phyloP scores from a whole-genome alignment of 192 early-diverging fungal species.

The Backusella circina region DNA sequence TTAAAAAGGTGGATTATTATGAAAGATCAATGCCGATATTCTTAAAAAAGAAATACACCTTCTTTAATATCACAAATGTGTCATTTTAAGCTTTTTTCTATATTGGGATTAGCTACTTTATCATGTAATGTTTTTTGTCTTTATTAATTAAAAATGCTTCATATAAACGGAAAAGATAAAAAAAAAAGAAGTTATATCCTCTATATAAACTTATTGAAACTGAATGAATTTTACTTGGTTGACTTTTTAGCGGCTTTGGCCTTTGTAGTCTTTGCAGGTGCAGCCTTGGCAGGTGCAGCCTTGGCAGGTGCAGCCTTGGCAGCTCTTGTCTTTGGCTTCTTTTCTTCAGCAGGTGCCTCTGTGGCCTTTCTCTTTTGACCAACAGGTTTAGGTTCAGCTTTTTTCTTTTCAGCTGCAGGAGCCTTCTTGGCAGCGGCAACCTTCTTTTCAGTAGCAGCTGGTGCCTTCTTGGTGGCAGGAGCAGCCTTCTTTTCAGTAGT shows the following conservation, averaged over 20 bases:
- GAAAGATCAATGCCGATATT: too few species aligned
- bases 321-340: neutral
- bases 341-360: neutral
- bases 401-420: neutral
- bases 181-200: neutral
- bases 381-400: neutral
- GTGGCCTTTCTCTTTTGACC: neutral
- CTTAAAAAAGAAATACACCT: too few species aligned
- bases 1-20: too few species aligned
- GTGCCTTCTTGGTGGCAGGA: neutral
- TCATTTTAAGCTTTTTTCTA: neutral
- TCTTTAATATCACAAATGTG: too few species aligned
- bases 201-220: neutral
- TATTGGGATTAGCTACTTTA: neutral
- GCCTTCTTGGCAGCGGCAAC: neutral
- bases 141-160: neutral
- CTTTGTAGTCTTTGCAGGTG: too few species aligned
- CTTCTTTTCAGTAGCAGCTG: neutral
- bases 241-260: neutral
- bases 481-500: neutral
- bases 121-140: neutral
- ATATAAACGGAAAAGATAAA: neutral
- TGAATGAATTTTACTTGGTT: neutral
- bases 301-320: too few species aligned
- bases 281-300: too few species aligned